Evolutionary conservation across 1,284 basidiomycete genomes (phyloP), one percentile per base, ranked within the genome.

Genomic region (Cryptococcus deneoformans): DNA sequence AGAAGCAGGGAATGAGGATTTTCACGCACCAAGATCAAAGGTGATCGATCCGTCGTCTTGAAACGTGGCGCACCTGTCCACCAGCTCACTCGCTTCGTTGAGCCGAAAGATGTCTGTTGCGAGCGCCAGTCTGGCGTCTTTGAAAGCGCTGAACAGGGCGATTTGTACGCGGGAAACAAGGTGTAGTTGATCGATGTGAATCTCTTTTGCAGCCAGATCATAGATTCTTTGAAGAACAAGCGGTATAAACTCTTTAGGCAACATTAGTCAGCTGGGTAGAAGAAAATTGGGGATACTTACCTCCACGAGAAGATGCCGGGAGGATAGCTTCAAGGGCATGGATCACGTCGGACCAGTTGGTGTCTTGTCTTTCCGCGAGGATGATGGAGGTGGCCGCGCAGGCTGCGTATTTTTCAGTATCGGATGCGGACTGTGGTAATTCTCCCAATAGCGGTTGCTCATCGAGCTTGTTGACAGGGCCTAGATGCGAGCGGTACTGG

Each of bases 261-360:
- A n/a, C 9, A 24, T 24, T 42, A 42, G n/a, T 42, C 10, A 42
- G 10, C 46, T 20, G 6, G 20, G 20, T 20, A 20, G 20, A 20
- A 20, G 20, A 20, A 20, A 20, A 2, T 20, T 20, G 1, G 3
- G 34, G 29, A 9, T n/a, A 29, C 46, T 24, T 24, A 29, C 46
- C n/a, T 20, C 14, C 34, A 2, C 14, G 46, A 5, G 46, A 47
- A 47, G 46, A 47, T 12, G 16, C 7, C n/a, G 12, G 8, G 9
- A 47, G 16, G 24, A 44, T 24, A 20, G 40, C 36, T 5, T 34
- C 34, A 14, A 45, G n/a, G 2, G 68, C 66, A n/a, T 70, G 64
- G 11, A 72, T 51, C 1, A 66, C 65, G 45, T 75, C 72, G 43
- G 66, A 65, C 65, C 68, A 75, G 50, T 66, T 64, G 7, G 64